phyloP scores from a whole-genome alignment of 768 basidiomycete species.

The Peribolospora kevripleyi region DNA sequence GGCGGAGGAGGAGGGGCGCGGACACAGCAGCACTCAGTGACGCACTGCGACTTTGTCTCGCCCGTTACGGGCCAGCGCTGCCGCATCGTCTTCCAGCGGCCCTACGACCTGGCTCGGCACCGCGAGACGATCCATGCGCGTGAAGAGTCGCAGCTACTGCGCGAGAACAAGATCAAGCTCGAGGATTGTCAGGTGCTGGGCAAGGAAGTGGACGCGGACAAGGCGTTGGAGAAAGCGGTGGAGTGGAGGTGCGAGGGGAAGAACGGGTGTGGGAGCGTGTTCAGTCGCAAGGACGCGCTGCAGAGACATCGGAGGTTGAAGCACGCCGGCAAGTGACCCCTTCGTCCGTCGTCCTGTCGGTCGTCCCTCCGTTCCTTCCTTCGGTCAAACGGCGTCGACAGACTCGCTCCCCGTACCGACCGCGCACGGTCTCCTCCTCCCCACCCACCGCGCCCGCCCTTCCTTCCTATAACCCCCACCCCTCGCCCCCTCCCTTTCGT shows the following conservation, averaged over 20 bases:
- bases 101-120: constrained; percentile 8
- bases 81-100: constrained; percentile 4
- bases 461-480: background rate
- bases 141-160: background rate
- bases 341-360: background rate
- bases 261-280: background rate
- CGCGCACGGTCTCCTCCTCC: background rate
- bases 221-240: background rate
- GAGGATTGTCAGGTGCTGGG: background rate
- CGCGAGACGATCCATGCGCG: constrained; percentile 9
- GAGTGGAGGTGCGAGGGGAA: background rate
- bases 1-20: too few relatives aligned
- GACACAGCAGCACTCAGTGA: too few relatives aligned
- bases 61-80: too few relatives aligned
- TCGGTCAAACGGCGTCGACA: too few relatives aligned
- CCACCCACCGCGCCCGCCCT: too few relatives aligned
- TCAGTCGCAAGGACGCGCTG: background rate
- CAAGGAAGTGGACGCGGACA: background rate
- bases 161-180: background rate
- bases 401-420: too few relatives aligned
- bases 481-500: background rate
- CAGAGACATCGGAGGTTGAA: background rate
- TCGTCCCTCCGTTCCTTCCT: background rate
- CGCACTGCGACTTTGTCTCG: too few relatives aligned
- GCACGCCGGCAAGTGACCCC: background rate